Percentiles rank a stretch among this genome's conserved stretches.
Conservation (phyloP, 2,329 filamentous ascomycete genomes). For the Helotiales sp. region DNA sequence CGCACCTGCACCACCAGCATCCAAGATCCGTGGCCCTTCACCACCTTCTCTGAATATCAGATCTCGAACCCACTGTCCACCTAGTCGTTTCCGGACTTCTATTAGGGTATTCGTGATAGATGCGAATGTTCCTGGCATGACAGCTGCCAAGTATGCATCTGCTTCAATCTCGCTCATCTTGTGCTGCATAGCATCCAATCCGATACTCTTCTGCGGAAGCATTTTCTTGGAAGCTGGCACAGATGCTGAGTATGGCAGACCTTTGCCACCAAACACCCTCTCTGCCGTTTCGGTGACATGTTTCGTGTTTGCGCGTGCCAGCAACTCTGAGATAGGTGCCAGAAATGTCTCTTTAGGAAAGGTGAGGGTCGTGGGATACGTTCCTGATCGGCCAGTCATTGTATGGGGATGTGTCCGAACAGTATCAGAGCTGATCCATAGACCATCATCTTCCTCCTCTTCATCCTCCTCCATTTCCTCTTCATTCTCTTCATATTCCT, state of each 20-base stretch:
- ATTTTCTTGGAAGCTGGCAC: conserved; percentile 64
- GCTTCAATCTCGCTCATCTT: conserved; percentile 77
- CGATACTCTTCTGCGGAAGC: conserved; percentile 67
- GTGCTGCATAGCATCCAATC: conserved; percentile 65
- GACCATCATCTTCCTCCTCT: conserved; percentile 36
- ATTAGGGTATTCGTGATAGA: conserved; percentile 69
- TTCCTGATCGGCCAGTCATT: conserved; percentile 72
- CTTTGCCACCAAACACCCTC: conserved; percentile 74
- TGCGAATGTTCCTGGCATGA: conserved; percentile 74
- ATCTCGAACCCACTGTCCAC: conserved; percentile 70
- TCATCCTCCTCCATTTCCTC: conserved; percentile 33
- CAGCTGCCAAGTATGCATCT: conserved; percentile 71
- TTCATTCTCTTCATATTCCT: conserved; percentile 39
- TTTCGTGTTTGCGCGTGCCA: conserved; percentile 70
- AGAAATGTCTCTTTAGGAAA: conserved; percentile 74
- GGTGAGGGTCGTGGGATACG: conserved; percentile 74
- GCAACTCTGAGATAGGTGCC: conserved; percentile 69
- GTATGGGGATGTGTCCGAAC: conserved; percentile 77
- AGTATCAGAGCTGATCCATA: conserved; percentile 44
- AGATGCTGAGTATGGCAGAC: conserved; percentile 76
- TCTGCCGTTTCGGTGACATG: conserved; percentile 78
- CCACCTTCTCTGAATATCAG: conserved; percentile 62
- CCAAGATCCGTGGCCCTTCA: conserved; percentile 67
- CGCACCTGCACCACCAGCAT: conserved; percentile 76
- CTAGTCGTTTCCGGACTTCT: conserved; percentile 75